A percentile compares a stretch with the other conserved stretches of the same genome.
phyloP scores from a whole-genome alignment of 192 early-diverging fungal species.

The Linderina pennispora region DNA sequence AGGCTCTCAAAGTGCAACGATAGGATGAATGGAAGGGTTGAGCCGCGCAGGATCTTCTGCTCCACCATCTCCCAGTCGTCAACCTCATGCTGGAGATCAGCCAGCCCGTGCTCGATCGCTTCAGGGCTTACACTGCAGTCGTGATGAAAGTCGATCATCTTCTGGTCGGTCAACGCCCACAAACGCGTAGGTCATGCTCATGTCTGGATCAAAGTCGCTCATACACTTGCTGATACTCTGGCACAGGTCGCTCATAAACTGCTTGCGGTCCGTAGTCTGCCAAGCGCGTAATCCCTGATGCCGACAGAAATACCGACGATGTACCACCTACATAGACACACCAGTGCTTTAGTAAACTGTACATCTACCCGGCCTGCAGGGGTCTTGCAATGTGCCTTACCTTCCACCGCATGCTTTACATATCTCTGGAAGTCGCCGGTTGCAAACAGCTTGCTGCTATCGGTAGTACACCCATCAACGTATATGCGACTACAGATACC shows the following conservation, averaged over 20 bases:
- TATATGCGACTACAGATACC: constrained; percentile 19
- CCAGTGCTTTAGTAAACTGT: neutral
- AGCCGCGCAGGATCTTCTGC: constrained; percentile 30
- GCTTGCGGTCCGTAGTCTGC: constrained; percentile 36
- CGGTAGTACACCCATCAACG: constrained; percentile 39
- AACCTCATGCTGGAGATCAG: constrained; percentile 39
- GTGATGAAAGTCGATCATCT: constrained; percentile 35
- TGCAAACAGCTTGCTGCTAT: constrained; percentile 12
- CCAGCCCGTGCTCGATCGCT: constrained; percentile 19
- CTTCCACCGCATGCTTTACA: constrained; percentile 32
- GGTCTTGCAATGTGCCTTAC: too few species aligned
- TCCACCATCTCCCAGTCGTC: constrained; percentile 41
- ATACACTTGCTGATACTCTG: constrained; percentile 24
- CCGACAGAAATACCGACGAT: constrained; percentile 41
- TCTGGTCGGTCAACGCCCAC: constrained; percentile 39
- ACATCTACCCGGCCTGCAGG: too few species aligned
- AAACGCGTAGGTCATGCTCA: constrained; percentile 47
- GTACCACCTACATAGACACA: constrained; percentile 22
- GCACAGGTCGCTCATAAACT: constrained; percentile 26
- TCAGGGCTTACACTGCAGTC: constrained; percentile 25
- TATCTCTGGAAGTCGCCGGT: constrained; percentile 19
- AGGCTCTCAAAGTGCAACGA: constrained; percentile 45
- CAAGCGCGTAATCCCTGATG: constrained; percentile 24
- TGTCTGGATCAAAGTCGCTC: constrained; percentile 30
- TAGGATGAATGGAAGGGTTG: constrained; percentile 40